Percentiles rank a stretch among this genome's conserved stretches.
phyloP scores from a whole-genome alignment of 164 flowering plant species.

The Hamamelis virginiana region DNA sequence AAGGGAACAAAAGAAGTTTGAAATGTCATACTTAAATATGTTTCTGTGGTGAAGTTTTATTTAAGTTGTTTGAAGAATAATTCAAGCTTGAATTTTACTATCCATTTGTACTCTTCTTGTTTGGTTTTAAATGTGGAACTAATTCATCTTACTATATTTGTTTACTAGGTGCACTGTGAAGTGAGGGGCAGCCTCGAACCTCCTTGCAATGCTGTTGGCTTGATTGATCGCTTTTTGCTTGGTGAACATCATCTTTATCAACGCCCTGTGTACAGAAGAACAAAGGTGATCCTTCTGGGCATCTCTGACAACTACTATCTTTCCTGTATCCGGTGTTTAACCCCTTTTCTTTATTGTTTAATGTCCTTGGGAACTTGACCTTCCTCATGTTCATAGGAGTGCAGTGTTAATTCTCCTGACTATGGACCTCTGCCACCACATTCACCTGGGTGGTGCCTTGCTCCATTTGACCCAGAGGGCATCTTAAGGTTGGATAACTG shows the following conservation, averaged over 20 bases:
- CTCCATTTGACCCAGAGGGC: conserved; percentile 90
- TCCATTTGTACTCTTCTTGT: no score
- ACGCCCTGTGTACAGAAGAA: conserved; percentile 75
- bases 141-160: not conserved
- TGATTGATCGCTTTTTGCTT: conserved; percentile 62
- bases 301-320: not conserved
- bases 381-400: no score
- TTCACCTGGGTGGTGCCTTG: conserved; percentile 82
- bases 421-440: conserved; percentile 76
- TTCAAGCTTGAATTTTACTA: no score
- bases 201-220: conserved; percentile 84
- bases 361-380: no score
- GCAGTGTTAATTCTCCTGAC: conserved; percentile 65
- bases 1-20: no score
- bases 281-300: conserved; percentile 40
- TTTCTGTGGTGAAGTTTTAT: no score
- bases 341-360: no score
- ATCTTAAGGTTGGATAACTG: conserved; percentile 53
- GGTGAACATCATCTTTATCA: conserved; percentile 75
- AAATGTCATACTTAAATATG: no score
- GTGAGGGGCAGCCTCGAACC: conserved; percentile 73
- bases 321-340: not conserved
- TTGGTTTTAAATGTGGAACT: not conserved
- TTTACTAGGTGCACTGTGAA: conserved; percentile 65
- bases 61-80: no score